Evolutionary conservation across 2,329 filamentous ascomycete genomes (phyloP).

Genomic region (Davidsoniella neocaledoniae): DNA sequence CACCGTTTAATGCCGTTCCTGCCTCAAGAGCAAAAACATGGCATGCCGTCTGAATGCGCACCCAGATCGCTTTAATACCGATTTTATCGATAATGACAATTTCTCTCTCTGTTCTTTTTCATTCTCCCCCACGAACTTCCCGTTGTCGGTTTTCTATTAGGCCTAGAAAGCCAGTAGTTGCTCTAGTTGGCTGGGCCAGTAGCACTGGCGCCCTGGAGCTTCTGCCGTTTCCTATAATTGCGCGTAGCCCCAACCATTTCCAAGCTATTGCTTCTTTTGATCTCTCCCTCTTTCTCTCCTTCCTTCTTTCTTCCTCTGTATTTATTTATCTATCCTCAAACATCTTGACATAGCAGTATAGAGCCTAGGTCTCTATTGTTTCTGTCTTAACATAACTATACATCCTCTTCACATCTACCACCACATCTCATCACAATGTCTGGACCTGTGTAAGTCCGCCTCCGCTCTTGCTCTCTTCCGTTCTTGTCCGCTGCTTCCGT

Average conservation of each 20-base stretch:
- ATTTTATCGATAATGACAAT: background rate
- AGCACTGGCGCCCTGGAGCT: too few species aligned
- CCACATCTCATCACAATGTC: conserved; percentile 34
- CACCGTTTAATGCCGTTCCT: too few species aligned
- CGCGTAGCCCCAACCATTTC: conserved; percentile 9
- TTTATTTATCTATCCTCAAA: background rate
- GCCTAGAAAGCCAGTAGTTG: too few species aligned
- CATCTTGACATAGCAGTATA: conserved; percentile 9
- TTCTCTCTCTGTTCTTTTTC: background rate
- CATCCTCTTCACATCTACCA: conserved; percentile 3
- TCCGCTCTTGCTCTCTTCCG: background rate
- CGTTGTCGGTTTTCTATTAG: too few species aligned
- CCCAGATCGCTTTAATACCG: background rate
- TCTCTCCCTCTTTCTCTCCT: background rate
- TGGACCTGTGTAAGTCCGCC: conserved; percentile 47
- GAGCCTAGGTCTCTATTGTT: conserved; percentile 8
- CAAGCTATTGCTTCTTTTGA: background rate
- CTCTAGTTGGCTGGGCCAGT: too few species aligned
- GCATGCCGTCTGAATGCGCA: too few species aligned
- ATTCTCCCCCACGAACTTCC: background rate
- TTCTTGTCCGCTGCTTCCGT: background rate
- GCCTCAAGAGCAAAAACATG: conserved; percentile 10
- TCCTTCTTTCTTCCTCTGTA: conserved; percentile 1
- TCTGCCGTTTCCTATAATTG: conserved; percentile 9
- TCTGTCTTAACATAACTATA: conserved; percentile 1